phyloP scores from a whole-genome alignment of 2,329 filamentous ascomycete genomes.

The Pseudocercospora fuligena region DNA sequence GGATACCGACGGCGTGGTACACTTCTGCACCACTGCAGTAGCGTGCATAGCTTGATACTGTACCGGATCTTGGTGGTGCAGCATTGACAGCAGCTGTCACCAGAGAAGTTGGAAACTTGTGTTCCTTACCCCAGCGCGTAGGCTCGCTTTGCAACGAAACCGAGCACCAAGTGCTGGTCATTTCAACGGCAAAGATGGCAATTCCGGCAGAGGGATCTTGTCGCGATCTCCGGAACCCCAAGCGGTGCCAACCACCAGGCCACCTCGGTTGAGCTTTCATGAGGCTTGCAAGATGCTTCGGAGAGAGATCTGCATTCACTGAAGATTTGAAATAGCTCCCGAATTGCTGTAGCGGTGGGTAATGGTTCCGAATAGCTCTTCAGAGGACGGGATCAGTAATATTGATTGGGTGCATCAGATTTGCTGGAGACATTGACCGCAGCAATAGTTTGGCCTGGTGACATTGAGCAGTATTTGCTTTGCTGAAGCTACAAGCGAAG shows the following conservation, averaged over 20 bases:
- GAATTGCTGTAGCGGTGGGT: neutral
- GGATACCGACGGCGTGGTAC: neutral
- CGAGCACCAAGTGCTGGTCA: too few species aligned
- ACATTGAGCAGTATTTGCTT: too few species aligned
- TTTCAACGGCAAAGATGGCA: neutral
- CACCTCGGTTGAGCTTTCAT: neutral
- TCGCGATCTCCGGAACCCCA: neutral
- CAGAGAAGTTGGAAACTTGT: neutral
- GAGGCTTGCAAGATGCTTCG: neutral
- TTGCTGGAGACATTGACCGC: neutral
- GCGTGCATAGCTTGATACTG: neutral
- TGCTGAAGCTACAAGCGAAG: neutral
- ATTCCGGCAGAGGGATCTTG: neutral
- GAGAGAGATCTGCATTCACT: neutral
- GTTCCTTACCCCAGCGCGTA: too few species aligned
- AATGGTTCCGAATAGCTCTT: neutral
- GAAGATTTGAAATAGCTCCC: constrained; percentile 3
- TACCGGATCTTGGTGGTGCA: neutral
- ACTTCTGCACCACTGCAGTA: constrained; percentile 1
- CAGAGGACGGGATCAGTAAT: neutral
- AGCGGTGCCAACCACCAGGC: neutral
- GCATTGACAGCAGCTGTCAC: constrained; percentile 3
- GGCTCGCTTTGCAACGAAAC: too few species aligned
- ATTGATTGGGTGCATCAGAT: neutral
- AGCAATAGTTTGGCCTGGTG: neutral